These are phyloP conservation scores for Circinella umbellata DNA, from an alignment of 371 early-diverging fungal genomes.

Conservation along the genomic window DNA sequence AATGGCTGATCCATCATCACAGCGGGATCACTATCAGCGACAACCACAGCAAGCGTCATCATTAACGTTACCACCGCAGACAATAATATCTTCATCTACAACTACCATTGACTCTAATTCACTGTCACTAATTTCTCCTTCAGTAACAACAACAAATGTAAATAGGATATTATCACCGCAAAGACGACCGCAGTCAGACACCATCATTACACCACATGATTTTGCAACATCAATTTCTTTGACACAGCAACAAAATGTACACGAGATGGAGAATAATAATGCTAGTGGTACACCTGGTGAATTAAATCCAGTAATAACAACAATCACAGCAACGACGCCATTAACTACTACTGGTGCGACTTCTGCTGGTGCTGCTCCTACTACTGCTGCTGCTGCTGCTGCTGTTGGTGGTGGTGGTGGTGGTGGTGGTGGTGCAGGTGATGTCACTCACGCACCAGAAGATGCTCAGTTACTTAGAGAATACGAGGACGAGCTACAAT, in stretches of 20 bases:
- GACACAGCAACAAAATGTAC: neutral
- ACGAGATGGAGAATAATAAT: neutral
- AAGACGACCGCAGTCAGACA: neutral
- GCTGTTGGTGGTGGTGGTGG: too few species aligned
- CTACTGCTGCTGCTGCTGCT: too few species aligned
- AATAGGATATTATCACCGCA: neutral
- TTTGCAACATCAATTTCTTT: constrained; percentile 3
- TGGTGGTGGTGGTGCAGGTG: too few species aligned
- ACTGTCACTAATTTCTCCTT: neutral
- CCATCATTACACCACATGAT: constrained; percentile 1
- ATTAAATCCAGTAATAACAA: neutral
- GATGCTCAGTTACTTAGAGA: neutral
- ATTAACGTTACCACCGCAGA: neutral
- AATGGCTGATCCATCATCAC: too few species aligned
- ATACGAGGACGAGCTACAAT: constrained; percentile 13
- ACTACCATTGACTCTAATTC: neutral
- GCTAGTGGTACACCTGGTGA: neutral
- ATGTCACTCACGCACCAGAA: neutral
- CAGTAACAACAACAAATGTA: neutral
- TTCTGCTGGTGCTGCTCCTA: too few species aligned
- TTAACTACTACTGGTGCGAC: too few species aligned
- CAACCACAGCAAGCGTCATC: neutral
- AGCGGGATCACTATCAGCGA: neutral
- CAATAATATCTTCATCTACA: neutral
- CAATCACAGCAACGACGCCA: neutral